Conservation (phyloP, 768 basidiomycete species). For the Lactifluus piperatus region DNA sequence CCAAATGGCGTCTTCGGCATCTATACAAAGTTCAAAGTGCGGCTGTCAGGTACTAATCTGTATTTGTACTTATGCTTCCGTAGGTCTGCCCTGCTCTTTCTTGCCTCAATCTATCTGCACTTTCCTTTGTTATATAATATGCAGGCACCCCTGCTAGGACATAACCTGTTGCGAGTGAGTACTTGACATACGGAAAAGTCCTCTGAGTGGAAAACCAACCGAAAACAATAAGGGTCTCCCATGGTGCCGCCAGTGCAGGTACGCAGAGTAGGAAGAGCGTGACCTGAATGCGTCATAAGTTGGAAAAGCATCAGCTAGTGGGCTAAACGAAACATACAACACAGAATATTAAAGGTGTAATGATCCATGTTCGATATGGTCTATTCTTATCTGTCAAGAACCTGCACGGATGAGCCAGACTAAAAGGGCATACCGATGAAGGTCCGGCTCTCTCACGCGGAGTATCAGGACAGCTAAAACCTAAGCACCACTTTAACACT, state of each 20-base stretch:
- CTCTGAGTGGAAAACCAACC: neutral
- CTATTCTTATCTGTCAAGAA: neutral
- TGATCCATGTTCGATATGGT: slow-evolving; percentile 9
- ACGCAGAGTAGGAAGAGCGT: slow-evolving; percentile 5
- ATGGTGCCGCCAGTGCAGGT: neutral
- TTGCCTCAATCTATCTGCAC: neutral
- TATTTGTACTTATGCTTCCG: neutral
- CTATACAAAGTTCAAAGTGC: neutral
- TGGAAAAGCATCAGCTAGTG: no score
- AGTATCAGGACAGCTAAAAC: slow-evolving; percentile 3
- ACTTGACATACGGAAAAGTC: neutral
- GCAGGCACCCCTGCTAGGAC: neutral
- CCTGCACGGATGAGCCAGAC: no score
- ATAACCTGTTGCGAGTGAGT: neutral
- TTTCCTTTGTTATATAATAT: slow-evolving; percentile 2
- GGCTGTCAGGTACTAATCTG: neutral
- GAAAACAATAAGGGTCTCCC: neutral
- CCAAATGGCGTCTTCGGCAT: neutral
- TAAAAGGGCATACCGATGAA: neutral
- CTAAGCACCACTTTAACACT: neutral
- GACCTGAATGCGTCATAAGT: neutral
- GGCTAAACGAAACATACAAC: neutral
- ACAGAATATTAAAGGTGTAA: slow-evolving; percentile 5
- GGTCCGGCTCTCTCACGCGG: slow-evolving; percentile 1
- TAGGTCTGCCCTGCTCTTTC: neutral